Base-by-base conservation (phyloP, 1,284 basidiomycete genomes). In the Inonotus hispidus region DNA sequence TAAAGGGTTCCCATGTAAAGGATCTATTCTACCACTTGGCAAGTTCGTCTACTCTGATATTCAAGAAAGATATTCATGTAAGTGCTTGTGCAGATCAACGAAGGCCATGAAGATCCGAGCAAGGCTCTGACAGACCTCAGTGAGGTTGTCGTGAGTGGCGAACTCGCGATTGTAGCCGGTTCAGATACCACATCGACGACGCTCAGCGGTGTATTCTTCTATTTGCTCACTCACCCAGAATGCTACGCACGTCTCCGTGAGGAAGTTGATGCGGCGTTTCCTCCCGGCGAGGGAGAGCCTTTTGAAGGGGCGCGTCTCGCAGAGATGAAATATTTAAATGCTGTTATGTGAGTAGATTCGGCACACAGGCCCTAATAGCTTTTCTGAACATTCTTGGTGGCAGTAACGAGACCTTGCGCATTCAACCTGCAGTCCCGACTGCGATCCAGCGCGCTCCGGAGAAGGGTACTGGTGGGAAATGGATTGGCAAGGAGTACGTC, bases 161-260 rank as follows among this genome's bases (percentile, higher is more conserved):
- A 69, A 14, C 67, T 77, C 3, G 73, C 74, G 3, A 76, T 79
- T 45, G 41, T 75, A 19, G 61, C 61, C 6, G 76, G 76, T 37
- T 68, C 77, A 35, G 77, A 78, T 59, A 74, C 73, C 6, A 69
- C 68, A 27, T 65, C 72, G 19, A 72, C 71, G 1, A 71, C 72
- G 0, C 65, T 75, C 1, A 71, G 62, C 10, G 70, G 70, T 1
- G 56, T 71, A 2, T 62, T 69, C 11, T 73, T 72, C 58, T 70
- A 72, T 63, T 65, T 78, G 2, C 64, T 76, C 35, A 54, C 56
- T 38, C 66, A 77, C 60, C 74, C 74, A 3, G 62, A 60, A 2
- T 64, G 63, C 35, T 71, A 71, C 32, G 38, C 29, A n/a, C 63
- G 70, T 13, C 66, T 73, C 7, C 66, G 66, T 54, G 63, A 60